Evolutionary conservation across 768 basidiomycete species (phyloP), one percentile per base, ranked within the genome.

Genomic region (Boletus vermiculosoides): DNA sequence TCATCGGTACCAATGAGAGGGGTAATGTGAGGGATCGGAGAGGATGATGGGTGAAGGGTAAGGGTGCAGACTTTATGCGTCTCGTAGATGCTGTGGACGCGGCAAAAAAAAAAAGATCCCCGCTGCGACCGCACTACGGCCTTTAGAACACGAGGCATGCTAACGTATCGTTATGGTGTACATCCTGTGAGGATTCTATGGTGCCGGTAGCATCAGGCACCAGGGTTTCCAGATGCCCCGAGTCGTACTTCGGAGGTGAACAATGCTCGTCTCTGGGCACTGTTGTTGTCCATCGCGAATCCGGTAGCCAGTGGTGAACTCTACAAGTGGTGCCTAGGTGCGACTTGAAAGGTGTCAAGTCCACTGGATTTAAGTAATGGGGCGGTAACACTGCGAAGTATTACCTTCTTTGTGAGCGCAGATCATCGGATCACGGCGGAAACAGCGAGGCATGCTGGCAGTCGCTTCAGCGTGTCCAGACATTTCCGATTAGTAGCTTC

Each of bases 31-130:
- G n/a, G n/a, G n/a, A n/a, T n/a, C n/a, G n/a, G 33, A 41, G 28
- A 4, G 40, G 20, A 36, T 42, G 44, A 39, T 16, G 37, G 18
- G 16, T 23, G 36, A 22, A 31, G 28, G 16, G 15, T 2, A 15
- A 45, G 15, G 36, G 3, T 22, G 20, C 13, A 28, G 28, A 23
- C 28, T 65, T 64, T 67, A 64, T 67, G 10, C 30, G 23, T 45
- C 23, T 5, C 18, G 23, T 25, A 30, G 12, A 1, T 54, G 42
- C 50, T 41, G 53, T 55, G 33, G 30, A 7, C 2, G 20, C 11
- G n/a, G 25, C 33, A 2, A 30, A 1, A 40, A 25, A 25, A 31
- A 20, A 44, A 18, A 4, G 16, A 40, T 45, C 36, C 44, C 28
- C n/a, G 25, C 34, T 36, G 31, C 34, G n/a, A 45, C 41, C 44